Evolutionary conservation across 129 eudicot genomes (phyloP).

Genomic region (Lactuca saligna): DNA sequence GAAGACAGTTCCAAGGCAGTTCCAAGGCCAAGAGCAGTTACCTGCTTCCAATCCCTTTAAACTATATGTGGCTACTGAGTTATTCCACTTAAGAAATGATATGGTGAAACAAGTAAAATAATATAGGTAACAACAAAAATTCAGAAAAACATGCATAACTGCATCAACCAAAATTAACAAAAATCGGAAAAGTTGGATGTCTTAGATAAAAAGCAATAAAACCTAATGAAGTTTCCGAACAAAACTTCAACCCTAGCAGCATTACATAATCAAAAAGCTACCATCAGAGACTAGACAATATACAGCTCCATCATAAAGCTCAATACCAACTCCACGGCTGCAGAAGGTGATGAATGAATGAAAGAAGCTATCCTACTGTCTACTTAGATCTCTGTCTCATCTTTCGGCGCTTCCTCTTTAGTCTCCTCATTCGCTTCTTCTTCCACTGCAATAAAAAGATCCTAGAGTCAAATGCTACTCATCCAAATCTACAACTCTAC

Average conservation of each 20-base stretch:
- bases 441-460: conserved; percentile 54
- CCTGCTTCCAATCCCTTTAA: no score
- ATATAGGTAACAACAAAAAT: no score
- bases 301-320: conserved; percentile 23
- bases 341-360: conserved; percentile 22
- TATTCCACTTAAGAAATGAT: no score
- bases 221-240: background rate
- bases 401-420: conserved; percentile 92
- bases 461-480: background rate
- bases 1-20: no score
- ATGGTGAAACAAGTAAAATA: no score
- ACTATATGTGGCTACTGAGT: no score
- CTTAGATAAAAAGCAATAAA: background rate
- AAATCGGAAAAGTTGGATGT: background rate
- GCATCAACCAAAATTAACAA: background rate
- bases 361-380: conserved; percentile 9
- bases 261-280: background rate
- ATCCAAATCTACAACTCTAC: background rate
- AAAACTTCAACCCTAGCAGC: background rate
- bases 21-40: no score
- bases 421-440: conserved; percentile 91
- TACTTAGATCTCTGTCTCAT: conserved; percentile 90
- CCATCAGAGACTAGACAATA: background rate
- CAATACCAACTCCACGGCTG: conserved; percentile 22
- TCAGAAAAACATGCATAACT: background rate